Evolutionary conservation across 2,329 filamentous ascomycete species (phyloP), one percentile per base, ranked within the genome.

Genomic region (Colletotrichum tabaci): DNA sequence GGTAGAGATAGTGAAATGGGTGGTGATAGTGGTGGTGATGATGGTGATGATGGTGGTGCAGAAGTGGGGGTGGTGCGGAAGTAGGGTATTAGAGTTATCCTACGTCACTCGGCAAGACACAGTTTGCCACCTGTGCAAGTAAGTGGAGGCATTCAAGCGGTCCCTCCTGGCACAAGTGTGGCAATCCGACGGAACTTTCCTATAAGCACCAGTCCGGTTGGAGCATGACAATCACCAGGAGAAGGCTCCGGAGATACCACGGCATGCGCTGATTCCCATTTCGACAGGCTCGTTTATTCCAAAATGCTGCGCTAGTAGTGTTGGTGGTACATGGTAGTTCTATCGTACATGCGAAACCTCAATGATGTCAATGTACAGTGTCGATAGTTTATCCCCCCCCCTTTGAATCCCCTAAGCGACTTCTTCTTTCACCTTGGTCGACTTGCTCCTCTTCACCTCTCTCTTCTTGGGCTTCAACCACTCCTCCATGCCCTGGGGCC

Each of bases 401-500:
- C 16, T 21, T 46, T 46, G 30, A 26, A 58, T 16, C 21, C 82
- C 80, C 49, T 79, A 81, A 57, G 72, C 79, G 2, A 77, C 76
- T 58, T 75, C 80, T 65, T 15, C 53, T 15, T 1, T 7, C 30
- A 56, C 9, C 53, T 56, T 56, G 10, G 80, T 84, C 77, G 81
- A 87, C 81, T 83, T 91, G 79, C 16, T 50, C 77, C 85, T 85
- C 78, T 89, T 91, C 26, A 89, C 80, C 74, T 92, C 88, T 67
- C 90, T 88, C 84, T 97, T 98, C 81, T 89, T 91, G 0, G 95
- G 94, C 66, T 91, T 87, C 26, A 98, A 83, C 94, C 95, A 98
- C 73, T 97, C 93, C 79, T 98, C 95, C 90, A 95, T 94, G 0
- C 94, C 94, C 1, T 90, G 87, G 0, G 95, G 95, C 95, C 96